A percentile compares a stretch with the other conserved stretches of the same genome.
Conservation (phyloP, 2,329 filamentous ascomycete species). For the Penicillium concentricum region DNA sequence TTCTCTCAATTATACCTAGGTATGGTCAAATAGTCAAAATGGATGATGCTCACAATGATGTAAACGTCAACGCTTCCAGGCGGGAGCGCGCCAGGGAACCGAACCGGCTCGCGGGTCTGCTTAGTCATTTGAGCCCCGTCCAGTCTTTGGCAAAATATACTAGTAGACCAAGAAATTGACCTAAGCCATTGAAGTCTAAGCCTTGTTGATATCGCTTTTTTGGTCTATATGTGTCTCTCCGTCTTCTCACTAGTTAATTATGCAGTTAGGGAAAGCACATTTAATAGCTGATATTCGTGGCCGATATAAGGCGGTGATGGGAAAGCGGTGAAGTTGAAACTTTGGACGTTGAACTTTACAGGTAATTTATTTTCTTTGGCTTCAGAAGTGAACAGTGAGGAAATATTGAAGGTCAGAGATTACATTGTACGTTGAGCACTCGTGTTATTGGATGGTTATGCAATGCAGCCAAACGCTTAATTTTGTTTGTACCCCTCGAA, state of each 20-base stretch:
- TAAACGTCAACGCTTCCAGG: constrained; percentile 14
- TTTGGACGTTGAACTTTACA: background rate
- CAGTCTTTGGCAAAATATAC: background rate
- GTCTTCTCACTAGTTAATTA: background rate
- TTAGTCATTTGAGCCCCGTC: constrained; percentile 16
- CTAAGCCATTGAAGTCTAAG: no score
- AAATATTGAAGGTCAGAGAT: background rate
- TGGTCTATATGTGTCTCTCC: no score
- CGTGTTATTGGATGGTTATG: constrained; percentile 14
- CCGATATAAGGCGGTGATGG: background rate
- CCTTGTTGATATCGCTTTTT: background rate
- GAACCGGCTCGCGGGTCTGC: constrained; percentile 6
- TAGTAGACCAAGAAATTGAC: background rate
- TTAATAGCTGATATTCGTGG: background rate
- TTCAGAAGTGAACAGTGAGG: background rate
- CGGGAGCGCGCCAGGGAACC: constrained; percentile 19
- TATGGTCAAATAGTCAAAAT: constrained; percentile 9
- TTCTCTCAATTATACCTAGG: background rate
- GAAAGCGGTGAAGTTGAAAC: background rate
- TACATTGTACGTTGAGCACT: background rate
- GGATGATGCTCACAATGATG: constrained; percentile 30
- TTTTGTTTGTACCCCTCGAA: constrained; percentile 5
- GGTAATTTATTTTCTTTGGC: constrained; percentile 8
- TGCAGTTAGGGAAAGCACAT: background rate
- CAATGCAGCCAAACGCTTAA: background rate